These are phyloP conservation scores for Saccharomyces hybrid DNA, from an alignment of 1,139 yeast species.

Conservation along the genomic window DNA sequence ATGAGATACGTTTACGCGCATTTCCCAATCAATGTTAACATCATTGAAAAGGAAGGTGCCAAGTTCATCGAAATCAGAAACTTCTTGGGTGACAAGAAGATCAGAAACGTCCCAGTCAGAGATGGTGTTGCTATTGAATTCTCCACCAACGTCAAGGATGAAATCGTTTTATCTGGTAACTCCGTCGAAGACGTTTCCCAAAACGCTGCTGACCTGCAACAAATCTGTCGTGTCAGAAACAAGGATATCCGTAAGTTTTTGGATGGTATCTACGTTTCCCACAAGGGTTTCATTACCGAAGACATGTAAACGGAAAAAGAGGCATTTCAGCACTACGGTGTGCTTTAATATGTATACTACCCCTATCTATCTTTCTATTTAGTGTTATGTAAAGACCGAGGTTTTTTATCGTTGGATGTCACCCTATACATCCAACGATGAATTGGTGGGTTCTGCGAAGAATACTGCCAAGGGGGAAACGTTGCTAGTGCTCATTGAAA, in stretches of 20 bases:
- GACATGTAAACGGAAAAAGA: constrained; percentile 25
- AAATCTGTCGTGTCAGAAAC: constrained; percentile 98
- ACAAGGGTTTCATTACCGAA: constrained; percentile 74
- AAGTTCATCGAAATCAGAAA: constrained; percentile 92
- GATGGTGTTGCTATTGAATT: constrained; percentile 85
- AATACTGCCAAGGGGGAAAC: constrained; percentile 11
- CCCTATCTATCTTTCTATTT: constrained; percentile 2
- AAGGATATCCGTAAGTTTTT: constrained; percentile 99
- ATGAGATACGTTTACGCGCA: constrained; percentile 99
- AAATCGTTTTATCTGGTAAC: constrained; percentile 88
- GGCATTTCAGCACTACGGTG: background rate
- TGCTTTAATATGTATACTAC: constrained; percentile 4
- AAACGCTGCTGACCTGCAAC: constrained; percentile 97
- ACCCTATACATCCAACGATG: background rate
- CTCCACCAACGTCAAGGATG: constrained; percentile 87
- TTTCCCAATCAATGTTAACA: constrained; percentile 99
- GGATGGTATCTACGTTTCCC: constrained; percentile 99
- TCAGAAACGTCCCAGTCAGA: constrained; percentile 73
- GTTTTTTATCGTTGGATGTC: background rate
- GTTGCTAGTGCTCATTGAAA: constrained; percentile 28
- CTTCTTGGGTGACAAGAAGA: constrained; percentile 98
- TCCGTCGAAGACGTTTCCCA: constrained; percentile 97
- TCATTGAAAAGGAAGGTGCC: constrained; percentile 66
- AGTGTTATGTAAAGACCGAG: constrained; percentile 1
- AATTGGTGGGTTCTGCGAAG: background rate